Evolutionary conservation across 1,284 basidiomycete genomes (phyloP).

Genomic region (Lignosus rhinocerotis): DNA sequence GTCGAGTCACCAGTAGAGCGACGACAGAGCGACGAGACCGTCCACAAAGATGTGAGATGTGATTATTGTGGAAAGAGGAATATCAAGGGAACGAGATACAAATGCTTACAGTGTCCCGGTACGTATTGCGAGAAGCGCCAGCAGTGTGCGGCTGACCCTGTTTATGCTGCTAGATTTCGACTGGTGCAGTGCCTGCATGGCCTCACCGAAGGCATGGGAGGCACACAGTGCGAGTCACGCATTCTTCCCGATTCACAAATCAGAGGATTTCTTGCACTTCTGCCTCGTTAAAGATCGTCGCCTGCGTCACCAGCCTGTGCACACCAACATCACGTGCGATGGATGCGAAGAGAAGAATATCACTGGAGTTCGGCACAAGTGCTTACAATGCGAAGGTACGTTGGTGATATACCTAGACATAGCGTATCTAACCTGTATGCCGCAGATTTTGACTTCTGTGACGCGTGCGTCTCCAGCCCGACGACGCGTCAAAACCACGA

Average conservation of each 20-base stretch:
- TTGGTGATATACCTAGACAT: background rate
- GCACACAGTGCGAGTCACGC: constrained; percentile 42
- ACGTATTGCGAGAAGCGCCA: background rate
- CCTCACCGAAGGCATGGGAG: constrained; percentile 18
- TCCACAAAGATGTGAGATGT: constrained; percentile 50
- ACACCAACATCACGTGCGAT: constrained; percentile 56
- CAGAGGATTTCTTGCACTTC: constrained; percentile 36
- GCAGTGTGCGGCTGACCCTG: background rate
- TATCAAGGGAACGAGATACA: constrained; percentile 64
- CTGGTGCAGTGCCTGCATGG: constrained; percentile 61
- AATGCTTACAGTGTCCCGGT: constrained; percentile 73
- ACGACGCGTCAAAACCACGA: constrained; percentile 18
- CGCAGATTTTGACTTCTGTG: constrained; percentile 64
- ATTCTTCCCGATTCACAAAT: constrained; percentile 64
- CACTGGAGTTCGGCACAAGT: constrained; percentile 68
- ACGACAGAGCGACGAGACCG: background rate
- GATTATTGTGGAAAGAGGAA: constrained; percentile 53
- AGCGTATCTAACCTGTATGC: background rate
- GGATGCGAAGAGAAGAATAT: constrained; percentile 48
- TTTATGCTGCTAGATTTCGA: constrained; percentile 46
- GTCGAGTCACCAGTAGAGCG: background rate
- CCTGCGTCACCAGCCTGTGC: constrained; percentile 23
- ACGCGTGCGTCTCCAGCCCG: constrained; percentile 44
- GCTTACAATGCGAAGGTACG: constrained; percentile 64
- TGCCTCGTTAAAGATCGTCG: constrained; percentile 20